Evolutionary conservation across 2,329 filamentous ascomycete genomes (phyloP).

Genomic region (Beauveria varroae): DNA sequence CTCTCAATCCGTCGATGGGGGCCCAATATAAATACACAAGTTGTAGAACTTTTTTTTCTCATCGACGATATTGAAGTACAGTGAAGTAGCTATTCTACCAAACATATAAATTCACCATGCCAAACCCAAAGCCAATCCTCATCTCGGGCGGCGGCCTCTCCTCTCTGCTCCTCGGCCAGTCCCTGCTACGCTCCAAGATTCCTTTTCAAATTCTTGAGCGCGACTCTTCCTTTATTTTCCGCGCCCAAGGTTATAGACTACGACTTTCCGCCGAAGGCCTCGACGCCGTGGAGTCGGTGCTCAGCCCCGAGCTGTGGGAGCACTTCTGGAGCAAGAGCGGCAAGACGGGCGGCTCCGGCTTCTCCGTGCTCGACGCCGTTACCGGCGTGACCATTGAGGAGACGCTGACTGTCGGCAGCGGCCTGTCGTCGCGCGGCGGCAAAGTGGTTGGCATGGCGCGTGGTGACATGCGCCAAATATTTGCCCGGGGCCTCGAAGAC

Average conservation of each 20-base stretch:
- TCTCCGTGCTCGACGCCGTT: conserved; percentile 42
- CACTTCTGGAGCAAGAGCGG: conserved; percentile 53
- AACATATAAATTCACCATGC: not conserved
- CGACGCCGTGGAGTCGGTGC: conserved; percentile 52
- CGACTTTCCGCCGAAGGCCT: conserved; percentile 50
- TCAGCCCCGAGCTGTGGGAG: conserved; percentile 38
- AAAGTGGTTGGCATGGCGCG: conserved; percentile 55
- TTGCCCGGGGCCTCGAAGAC: conserved; percentile 48
- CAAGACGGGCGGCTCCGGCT: conserved; percentile 51
- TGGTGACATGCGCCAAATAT: conserved; percentile 54
- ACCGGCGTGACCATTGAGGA: conserved; percentile 22
- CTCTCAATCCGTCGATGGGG: not conserved
- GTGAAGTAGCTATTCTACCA: not conserved
- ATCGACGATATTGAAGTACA: not conserved
- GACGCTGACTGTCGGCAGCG: not conserved
- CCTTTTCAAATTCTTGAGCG: conserved; percentile 51
- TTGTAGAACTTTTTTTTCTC: not conserved
- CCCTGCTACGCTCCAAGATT: conserved; percentile 32
- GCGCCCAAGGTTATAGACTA: conserved; percentile 55
- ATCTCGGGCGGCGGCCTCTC: conserved; percentile 38
- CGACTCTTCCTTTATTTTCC: conserved; percentile 41
- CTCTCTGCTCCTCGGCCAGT: conserved; percentile 36
- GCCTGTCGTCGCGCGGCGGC: conserved; percentile 43
- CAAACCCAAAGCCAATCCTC: conserved; percentile 26
- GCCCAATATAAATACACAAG: not conserved